Evolutionary conservation across 352 stramenopile species (phyloP), one percentile per base, ranked within the genome.

Genomic region (Phytopythium delawarense): DNA sequence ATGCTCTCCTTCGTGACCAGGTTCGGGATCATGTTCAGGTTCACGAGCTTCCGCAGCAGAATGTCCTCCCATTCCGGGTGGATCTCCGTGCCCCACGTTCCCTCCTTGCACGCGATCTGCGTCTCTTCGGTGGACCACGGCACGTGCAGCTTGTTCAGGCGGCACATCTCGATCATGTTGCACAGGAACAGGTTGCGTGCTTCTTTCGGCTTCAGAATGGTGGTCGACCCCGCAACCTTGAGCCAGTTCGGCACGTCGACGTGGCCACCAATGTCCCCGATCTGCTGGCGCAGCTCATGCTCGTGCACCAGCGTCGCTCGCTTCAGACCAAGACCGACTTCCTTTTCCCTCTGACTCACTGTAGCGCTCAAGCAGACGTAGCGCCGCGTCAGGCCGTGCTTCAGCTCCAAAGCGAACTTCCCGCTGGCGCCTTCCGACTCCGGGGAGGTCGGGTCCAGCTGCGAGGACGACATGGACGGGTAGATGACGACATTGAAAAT

Each of bases 401-500:
- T 96, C 58, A 96, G 67, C 56, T 96, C 87, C 8, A 96, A 48
- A 11, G 87, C 84, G 67, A 96, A 92, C 56, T 96, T 93, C 4
- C 85, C 85, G 12, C 64, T 80, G 18, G 77, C 74, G 2, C 85
- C 85, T 67, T 91, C 79, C 2, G 85, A 80, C 32, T 68, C 70
- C 15, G 35, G 35, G 9, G 53, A 59, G 23, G 21, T 40, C 12
- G 50, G 59, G 20, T 91, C 75, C 56, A 76, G 67, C 49, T 82
- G 67, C 21, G 76, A 83, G 37, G 84, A 81, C 30, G 84, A 94
- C 18, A 94, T 64, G 4, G 84, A 84, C n/a, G 87, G 82, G 48
- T 93, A 96, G 66, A 96, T 89, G 20, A 94, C 84, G 28, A 93
- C 74, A 51, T 94, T 96, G 67, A 92, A 96, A 11, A 96, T 82